Evolutionary conservation across 2,329 filamentous ascomycete species (phyloP).

Genomic region (Alternaria hordeiaustralica): DNA sequence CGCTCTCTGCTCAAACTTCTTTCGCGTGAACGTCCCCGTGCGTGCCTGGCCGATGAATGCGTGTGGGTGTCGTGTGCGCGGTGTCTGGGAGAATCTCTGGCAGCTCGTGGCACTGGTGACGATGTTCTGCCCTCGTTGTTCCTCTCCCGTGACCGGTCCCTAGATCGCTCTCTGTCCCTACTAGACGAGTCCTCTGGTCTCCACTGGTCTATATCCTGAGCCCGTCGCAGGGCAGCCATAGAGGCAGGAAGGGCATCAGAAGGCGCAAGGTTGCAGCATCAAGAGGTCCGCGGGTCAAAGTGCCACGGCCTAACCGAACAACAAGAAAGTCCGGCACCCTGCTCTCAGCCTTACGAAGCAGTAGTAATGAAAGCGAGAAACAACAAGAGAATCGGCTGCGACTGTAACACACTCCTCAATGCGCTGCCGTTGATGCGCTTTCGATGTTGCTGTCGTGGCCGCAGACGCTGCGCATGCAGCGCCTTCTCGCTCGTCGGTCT

Average conservation of each 20-base stretch:
- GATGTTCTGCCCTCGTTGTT: conserved; percentile 39
- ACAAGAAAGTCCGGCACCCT: conserved; percentile 29
- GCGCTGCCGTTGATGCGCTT: conserved; percentile 28
- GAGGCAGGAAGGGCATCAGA: conserved; percentile 50
- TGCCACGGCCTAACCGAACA: conserved; percentile 48
- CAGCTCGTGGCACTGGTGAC: conserved; percentile 47
- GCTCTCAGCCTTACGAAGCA: conserved; percentile 22
- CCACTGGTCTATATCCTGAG: conserved; percentile 53
- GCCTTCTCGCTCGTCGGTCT: conserved; percentile 32
- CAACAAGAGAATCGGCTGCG: conserved; percentile 16
- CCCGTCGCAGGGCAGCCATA: conserved; percentile 52
- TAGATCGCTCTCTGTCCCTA: conserved; percentile 38
- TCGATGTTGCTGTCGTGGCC: conserved; percentile 35
- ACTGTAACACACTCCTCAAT: conserved; percentile 21
- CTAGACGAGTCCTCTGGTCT: conserved; percentile 50
- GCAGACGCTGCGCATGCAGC: conserved; percentile 19
- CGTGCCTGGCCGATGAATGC: conserved; percentile 32
- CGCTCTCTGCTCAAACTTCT: conserved; percentile 42
- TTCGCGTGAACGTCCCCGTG: conserved; percentile 40
- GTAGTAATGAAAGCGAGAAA: conserved; percentile 15
- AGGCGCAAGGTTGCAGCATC: conserved; percentile 43
- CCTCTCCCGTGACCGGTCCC: conserved; percentile 36
- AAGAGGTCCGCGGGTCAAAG: conserved; percentile 44
- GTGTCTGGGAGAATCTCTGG: conserved; percentile 43
- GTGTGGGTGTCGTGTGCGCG: conserved; percentile 36